These are phyloP conservation scores for Tephrocybe sp. DNA, from an alignment of 768 basidiomycete species.

Conservation along the genomic window DNA sequence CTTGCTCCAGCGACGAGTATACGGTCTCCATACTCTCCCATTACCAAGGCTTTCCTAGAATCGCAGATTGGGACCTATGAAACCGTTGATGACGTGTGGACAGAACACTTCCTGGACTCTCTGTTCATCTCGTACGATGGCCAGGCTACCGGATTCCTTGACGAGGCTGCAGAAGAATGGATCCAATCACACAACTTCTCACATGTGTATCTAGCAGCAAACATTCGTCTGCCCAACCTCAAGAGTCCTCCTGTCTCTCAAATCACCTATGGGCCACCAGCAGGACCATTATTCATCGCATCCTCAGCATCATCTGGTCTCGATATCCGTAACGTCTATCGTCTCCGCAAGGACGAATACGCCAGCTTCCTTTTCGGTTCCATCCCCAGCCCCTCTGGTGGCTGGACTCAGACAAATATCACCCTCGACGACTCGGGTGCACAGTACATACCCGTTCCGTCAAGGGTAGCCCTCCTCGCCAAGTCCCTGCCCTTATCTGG, in stretches of 20 bases:
- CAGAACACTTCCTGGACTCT: constrained; percentile 24
- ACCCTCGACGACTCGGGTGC: constrained; percentile 21
- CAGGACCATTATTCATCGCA: constrained; percentile 30
- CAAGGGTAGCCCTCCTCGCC: constrained; percentile 38
- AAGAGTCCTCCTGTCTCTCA: constrained; percentile 15
- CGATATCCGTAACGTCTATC: constrained; percentile 30
- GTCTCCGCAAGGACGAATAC: constrained; percentile 42
- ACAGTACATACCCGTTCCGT: constrained; percentile 49
- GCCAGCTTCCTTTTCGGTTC: constrained; percentile 44
- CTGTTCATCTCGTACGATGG: constrained; percentile 30
- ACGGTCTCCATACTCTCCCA: constrained; percentile 22
- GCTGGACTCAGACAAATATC: constrained; percentile 33
- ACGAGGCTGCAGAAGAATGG: constrained; percentile 26
- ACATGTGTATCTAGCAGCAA: constrained; percentile 22
- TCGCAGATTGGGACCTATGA: constrained; percentile 22
- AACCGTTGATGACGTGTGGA: constrained; percentile 36
- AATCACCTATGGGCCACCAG: constrained; percentile 19
- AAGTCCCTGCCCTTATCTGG: constrained; percentile 38
- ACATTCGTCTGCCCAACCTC: constrained; percentile 17
- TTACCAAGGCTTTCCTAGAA: constrained; percentile 27
- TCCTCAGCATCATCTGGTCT: constrained; percentile 2
- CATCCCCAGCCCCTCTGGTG: constrained; percentile 34
- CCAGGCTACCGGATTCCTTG: constrained; percentile 21
- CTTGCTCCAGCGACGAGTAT: constrained; percentile 27
- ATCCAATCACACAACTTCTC: constrained; percentile 23